phyloP scores from a whole-genome alignment of 257 asterid genomes.

The Primulina huaijiensis region DNA sequence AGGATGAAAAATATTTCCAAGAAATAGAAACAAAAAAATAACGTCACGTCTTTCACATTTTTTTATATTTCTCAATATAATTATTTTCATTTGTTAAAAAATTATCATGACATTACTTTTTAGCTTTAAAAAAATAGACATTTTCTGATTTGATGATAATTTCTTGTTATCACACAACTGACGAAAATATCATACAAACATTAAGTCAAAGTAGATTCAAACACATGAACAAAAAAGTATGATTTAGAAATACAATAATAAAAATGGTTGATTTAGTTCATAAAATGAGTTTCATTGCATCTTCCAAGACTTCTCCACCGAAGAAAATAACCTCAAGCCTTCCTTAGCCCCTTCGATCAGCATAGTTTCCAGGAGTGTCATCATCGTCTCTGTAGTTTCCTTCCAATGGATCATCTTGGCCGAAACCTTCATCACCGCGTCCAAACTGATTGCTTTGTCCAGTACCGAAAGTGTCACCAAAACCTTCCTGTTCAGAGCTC shows the following conservation, averaged over 20 bases:
- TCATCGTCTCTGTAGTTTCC: constrained; percentile 31
- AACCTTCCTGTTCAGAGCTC: constrained; percentile 20
- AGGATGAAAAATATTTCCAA: too few relatives aligned
- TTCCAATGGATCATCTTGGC: constrained; percentile 19
- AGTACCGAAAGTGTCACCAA: background rate
- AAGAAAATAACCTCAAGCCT: background rate
- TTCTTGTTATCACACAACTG: background rate
- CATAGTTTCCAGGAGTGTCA: constrained; percentile 28
- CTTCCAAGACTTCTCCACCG: constrained; percentile 1
- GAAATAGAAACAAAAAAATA: too few relatives aligned
- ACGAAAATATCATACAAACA: background rate
- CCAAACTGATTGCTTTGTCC: background rate
- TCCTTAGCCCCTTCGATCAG: constrained; percentile 43
- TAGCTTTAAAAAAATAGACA: too few relatives aligned
- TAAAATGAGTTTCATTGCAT: background rate
- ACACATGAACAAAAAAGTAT: background rate
- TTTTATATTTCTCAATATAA: too few relatives aligned
- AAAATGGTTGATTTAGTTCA: background rate
- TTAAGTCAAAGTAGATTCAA: background rate
- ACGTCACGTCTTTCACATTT: too few relatives aligned
- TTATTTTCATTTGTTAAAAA: too few relatives aligned
- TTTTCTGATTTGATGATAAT: too few relatives aligned
- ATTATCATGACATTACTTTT: too few relatives aligned
- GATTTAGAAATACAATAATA: background rate
- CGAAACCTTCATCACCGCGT: background rate